A percentile compares a stretch with the other conserved stretches of the same genome.
These are phyloP conservation scores for Leccinum variicolor DNA, from an alignment of 768 basidiomycete species.

Conservation along the genomic window DNA sequence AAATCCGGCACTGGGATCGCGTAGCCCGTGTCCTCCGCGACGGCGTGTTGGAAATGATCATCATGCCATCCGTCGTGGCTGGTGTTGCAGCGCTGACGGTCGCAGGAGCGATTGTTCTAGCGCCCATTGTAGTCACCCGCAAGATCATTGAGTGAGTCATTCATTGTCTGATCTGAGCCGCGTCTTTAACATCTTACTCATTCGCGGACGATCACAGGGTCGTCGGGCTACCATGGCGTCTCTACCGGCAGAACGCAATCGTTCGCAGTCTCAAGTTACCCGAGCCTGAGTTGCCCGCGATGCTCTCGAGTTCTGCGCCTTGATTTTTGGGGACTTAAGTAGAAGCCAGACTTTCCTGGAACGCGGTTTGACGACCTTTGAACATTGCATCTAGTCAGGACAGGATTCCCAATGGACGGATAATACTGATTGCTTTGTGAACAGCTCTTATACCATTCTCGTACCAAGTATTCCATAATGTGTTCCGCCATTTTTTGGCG, in stretches of 20 bases:
- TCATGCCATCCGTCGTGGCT: slow-evolving; percentile 3
- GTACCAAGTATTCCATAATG: neutral
- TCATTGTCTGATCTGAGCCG: neutral
- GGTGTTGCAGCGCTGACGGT: neutral
- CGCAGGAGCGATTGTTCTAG: neutral
- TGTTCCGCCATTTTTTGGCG: neutral
- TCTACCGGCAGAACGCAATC: slow-evolving; percentile 3
- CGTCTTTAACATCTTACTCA: neutral
- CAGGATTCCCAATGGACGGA: neutral
- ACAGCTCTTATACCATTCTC: neutral
- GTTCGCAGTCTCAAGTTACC: slow-evolving; percentile 1
- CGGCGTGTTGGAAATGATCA: neutral
- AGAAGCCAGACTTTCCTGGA: neutral
- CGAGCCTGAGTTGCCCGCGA: neutral
- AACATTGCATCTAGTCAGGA: neutral
- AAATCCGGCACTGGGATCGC: slow-evolving; percentile 9
- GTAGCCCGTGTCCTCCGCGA: neutral
- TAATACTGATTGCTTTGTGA: neutral
- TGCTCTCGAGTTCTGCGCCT: neutral
- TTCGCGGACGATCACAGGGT: neutral
- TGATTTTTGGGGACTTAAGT: too few relatives aligned
- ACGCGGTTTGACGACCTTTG: neutral
- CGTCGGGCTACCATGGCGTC: slow-evolving; percentile 4
- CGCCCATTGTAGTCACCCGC: neutral
- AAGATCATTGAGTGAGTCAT: neutral